These are phyloP conservation scores for Irpex sp. DNA, from an alignment of 1,284 basidiomycete genomes.

Conservation along the genomic window DNA sequence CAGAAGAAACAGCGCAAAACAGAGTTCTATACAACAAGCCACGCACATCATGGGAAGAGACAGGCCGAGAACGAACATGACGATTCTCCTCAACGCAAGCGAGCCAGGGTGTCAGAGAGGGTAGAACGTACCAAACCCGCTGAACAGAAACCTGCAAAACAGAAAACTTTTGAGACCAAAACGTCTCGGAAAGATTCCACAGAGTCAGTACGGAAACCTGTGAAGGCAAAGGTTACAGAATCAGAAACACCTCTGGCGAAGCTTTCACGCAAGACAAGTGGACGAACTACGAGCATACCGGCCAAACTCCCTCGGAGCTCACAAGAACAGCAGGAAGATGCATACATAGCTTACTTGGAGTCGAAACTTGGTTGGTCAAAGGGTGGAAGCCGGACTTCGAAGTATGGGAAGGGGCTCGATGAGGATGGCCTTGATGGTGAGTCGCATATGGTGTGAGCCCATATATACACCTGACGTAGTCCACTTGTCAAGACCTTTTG, in stretches of 20 bases:
- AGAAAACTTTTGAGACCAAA: slow-evolving; percentile 1
- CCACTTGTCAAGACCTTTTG: slow-evolving; percentile 20
- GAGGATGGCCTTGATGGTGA: slow-evolving; percentile 30
- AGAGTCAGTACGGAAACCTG: neutral
- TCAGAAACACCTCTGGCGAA: slow-evolving; percentile 32
- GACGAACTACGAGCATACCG: slow-evolving; percentile 2
- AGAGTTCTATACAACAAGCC: slow-evolving; percentile 40
- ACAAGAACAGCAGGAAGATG: slow-evolving; percentile 28
- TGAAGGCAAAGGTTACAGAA: slow-evolving; percentile 6
- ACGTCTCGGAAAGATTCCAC: neutral
- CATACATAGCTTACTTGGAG: slow-evolving; percentile 29
- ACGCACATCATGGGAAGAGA: slow-evolving; percentile 12
- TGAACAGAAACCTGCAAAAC: slow-evolving; percentile 5
- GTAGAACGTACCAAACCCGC: neutral
- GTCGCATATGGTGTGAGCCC: neutral
- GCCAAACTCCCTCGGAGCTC: slow-evolving; percentile 13
- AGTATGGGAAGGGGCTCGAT: slow-evolving; percentile 23
- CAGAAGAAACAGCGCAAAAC: slow-evolving; percentile 60
- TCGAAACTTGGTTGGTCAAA: slow-evolving; percentile 28
- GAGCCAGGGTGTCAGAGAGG: slow-evolving; percentile 5
- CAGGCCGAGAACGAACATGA: slow-evolving; percentile 13
- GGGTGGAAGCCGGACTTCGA: slow-evolving; percentile 21
- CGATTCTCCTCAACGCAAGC: slow-evolving; percentile 19
- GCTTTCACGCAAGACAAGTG: slow-evolving; percentile 18
- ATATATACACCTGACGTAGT: neutral